Base-by-base conservation (phyloP, 495 filamentous ascomycete species). In the Daldinia bambusicola region DNA sequence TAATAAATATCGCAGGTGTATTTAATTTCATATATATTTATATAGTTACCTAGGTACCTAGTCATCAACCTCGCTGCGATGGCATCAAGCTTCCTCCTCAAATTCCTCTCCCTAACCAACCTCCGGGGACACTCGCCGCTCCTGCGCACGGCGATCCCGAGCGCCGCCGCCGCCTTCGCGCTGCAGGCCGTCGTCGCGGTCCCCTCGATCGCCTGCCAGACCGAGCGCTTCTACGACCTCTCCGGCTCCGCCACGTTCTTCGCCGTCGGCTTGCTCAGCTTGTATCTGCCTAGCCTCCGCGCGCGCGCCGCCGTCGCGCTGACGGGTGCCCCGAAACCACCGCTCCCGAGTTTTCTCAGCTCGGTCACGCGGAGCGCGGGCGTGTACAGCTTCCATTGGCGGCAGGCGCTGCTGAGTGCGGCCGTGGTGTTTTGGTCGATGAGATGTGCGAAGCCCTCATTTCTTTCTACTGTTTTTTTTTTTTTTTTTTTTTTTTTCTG, bases 181-280 rank as follows among this genome's bases (percentile, higher is more conserved):
- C 78, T 88, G 53, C 86, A 89, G 78, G 74, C 81, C 30, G 84
- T 80, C 55, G 84, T 84, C 34, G 89, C 86, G 6, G 69, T 90
- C 7, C 89, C 89, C 5, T 89, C 88, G 3, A 87, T 89, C 45
- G 59, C 81, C 66, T 76, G 79, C 45, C 84, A 86, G 70, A 83
- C 84, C 12, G 88, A 90, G 60, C 83, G 84, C 51, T 90, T 89
- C 80, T 92, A 88, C 75, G 89, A 92, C 71, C 79, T 87, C 59
- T 89, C 87, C 1, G 89, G 89, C 67, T 85, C 84, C 2, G 70
- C 88, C 3, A 92, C 88, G 7, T 89, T 88, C 72, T 77, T 91
- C 31, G 80, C 84, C 41, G 87, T 88, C 70, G 85, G 84, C 0
- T 80, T 82, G 2, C 68, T 89, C 6, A 85, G 80, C 60, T 75